phyloP scores from a whole-genome alignment of 2,329 filamentous ascomycete species.

The Aspergillus sp. region DNA sequence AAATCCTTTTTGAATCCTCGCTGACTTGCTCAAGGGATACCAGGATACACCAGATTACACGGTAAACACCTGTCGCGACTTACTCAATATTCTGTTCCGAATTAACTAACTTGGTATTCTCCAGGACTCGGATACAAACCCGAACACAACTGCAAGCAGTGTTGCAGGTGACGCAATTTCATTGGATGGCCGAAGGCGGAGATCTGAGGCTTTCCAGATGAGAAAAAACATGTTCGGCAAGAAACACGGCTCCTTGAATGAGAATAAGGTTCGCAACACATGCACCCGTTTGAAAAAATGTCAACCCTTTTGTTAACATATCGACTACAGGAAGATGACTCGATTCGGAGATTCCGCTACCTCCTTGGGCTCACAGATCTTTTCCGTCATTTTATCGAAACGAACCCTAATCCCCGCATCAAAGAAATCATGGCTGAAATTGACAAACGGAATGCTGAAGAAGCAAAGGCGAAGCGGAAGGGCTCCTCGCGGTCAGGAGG shows the following conservation, averaged over 20 bases:
- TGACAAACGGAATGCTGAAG: constrained; percentile 81
- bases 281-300: neutral
- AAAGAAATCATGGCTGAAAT: constrained; percentile 93
- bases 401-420: constrained; percentile 92
- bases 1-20: neutral
- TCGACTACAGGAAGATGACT: constrained; percentile 76
- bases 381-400: constrained; percentile 98
- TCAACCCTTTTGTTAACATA: neutral
- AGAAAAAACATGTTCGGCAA: constrained; percentile 90
- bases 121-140: constrained; percentile 65
- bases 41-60: constrained; percentile 65
- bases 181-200: constrained; percentile 76
- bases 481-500: constrained; percentile 78
- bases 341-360: constrained; percentile 90
- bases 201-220: constrained; percentile 83
- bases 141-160: constrained; percentile 75
- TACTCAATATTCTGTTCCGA: neutral
- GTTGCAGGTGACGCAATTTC: constrained; percentile 70
- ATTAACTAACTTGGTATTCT: neutral
- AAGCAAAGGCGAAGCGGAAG: constrained; percentile 71
- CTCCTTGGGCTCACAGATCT: constrained; percentile 91
- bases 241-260: constrained; percentile 88
- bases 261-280: constrained; percentile 73
- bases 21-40: constrained; percentile 39
- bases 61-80: constrained; percentile 33